Evolutionary conservation across 1,139 yeast genomes (phyloP), one percentile per base, ranked within the genome.

Genomic region (Zygotorulaspora mrakii): DNA sequence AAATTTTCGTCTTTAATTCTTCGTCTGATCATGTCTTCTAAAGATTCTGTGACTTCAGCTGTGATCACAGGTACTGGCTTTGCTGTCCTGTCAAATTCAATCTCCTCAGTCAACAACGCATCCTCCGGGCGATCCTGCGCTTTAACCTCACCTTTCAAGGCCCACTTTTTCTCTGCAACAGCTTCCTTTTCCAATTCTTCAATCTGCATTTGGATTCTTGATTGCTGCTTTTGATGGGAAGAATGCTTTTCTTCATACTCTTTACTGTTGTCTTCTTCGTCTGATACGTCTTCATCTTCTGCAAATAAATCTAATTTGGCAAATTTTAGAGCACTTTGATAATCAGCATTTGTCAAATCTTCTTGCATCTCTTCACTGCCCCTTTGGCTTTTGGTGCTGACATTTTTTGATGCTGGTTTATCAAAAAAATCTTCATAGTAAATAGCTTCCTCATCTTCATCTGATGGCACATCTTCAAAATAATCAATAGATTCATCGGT

Each of bases 61-160:
- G 98, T 91, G 44, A 89, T 86, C 6, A 88, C 88, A 1, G 98
- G 98, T 1, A 88, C 96, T 0, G 94, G 89, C 53, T 82, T 83
- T 5, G 86, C 74, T 5, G 79, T 77, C 52, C 88, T 73, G 47
- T 83, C 94, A 54, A 82, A 81, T 48, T 82, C 86, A 35, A 83
- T 58, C 25, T 77, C 82, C 49, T 79, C 86, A 20, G 76, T 77
- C 32, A 84, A 59, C 26, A 91, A 69, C 1, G 97, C 82, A 64
- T 91, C 96, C 35, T 71, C 69, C 3, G 95, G 95, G 57, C 98
- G 76, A 51, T 82, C 86, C 48, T 73, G 76, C 1, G 89, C 85
- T 38, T 76, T 74, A 2, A 87, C 88, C 65, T 91, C 98, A 64
- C 98, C 98, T 59, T 81, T 83, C 74, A 89, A 74, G 6, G 95